Evolutionary conservation across 495 filamentous ascomycete species (phyloP).

Genomic region (Aspergillus bertholletiae): DNA sequence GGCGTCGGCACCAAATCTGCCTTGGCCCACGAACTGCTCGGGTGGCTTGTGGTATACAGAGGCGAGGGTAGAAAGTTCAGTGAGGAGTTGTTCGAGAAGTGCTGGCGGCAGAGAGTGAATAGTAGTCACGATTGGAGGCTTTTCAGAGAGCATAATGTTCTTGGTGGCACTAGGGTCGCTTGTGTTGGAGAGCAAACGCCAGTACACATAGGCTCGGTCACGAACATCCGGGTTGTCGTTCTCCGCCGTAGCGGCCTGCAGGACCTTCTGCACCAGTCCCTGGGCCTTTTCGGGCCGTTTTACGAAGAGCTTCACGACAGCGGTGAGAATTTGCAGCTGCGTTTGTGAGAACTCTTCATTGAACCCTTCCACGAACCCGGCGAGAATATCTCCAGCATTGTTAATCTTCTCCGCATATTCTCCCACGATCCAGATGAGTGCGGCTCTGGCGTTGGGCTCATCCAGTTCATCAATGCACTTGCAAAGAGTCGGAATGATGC

Average conservation of each 20-base stretch:
- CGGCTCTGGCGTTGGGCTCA: slow-evolving; percentile 86
- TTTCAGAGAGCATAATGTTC: slow-evolving; percentile 89
- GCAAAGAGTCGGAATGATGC: slow-evolving; percentile 94
- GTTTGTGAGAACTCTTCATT: slow-evolving; percentile 90
- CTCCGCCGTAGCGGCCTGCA: slow-evolving; percentile 87
- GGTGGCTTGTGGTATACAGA: slow-evolving; percentile 99
- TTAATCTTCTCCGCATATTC: slow-evolving; percentile 99
- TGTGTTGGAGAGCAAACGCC: slow-evolving; percentile 81
- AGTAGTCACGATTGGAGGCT: slow-evolving; percentile 90
- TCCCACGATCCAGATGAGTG: slow-evolving; percentile 97
- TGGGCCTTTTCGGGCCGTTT: slow-evolving; percentile 95
- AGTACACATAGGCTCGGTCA: slow-evolving; percentile 97
- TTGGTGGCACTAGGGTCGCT: slow-evolving; percentile 83
- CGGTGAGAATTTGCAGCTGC: slow-evolving; percentile 92
- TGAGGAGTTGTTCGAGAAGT: slow-evolving; percentile 81
- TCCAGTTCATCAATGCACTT: slow-evolving; percentile 96
- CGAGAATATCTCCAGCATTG: slow-evolving; percentile 88
- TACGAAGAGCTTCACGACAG: slow-evolving; percentile 94
- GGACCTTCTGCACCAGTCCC: slow-evolving; percentile 84
- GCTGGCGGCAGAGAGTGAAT: slow-evolving; percentile 80
- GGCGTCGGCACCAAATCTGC: slow-evolving; percentile 88
- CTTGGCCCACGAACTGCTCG: slow-evolving; percentile 92
- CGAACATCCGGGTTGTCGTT: slow-evolving; percentile 97
- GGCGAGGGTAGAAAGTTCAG: slow-evolving; percentile 90
- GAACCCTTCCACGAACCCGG: slow-evolving; percentile 85